Percentiles rank a stretch among this genome's conserved stretches.
Evolutionary conservation across 2,329 filamentous ascomycete genomes (phyloP).

Genomic region (Trichoderma sp.): DNA sequence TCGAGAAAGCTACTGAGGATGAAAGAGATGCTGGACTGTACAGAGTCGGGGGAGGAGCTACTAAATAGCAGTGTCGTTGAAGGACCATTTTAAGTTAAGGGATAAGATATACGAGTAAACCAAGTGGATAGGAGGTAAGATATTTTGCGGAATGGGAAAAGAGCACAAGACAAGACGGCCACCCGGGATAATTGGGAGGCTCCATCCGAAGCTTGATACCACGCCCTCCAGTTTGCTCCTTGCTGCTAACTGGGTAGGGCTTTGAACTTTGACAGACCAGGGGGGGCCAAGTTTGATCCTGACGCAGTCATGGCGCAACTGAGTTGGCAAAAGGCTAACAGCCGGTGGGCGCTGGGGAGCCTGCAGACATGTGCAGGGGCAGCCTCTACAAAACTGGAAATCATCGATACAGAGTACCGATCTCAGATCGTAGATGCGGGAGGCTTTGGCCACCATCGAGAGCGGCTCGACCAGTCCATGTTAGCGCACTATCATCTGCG

Average conservation of each 20-base stretch:
- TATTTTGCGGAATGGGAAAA: not conserved
- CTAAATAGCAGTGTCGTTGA: not conserved
- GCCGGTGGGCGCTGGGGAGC: not conserved
- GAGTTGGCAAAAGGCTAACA: not conserved
- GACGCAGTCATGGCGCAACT: constrained; percentile 6
- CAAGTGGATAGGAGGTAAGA: not conserved
- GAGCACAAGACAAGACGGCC: not conserved
- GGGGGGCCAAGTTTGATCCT: not conserved
- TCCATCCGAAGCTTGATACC: not conserved
- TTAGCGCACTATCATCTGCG: constrained; percentile 7
- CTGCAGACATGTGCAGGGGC: constrained; percentile 1
- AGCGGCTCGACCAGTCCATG: not conserved
- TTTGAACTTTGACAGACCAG: not conserved
- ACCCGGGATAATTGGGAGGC: not conserved
- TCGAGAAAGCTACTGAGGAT: not conserved
- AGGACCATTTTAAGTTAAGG: not conserved
- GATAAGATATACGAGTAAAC: not conserved
- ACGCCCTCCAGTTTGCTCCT: not conserved
- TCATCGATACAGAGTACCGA: constrained; percentile 5
- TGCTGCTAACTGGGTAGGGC: not conserved
- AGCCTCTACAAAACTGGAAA: not conserved
- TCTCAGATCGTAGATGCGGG: constrained; percentile 11
- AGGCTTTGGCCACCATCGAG: constrained; percentile 11
- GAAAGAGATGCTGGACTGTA: not conserved
- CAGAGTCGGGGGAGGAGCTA: not conserved